These are phyloP conservation scores for Oryza punctata DNA, from an alignment of 176 grass and related monocot genomes.

Conservation along the genomic window DNA sequence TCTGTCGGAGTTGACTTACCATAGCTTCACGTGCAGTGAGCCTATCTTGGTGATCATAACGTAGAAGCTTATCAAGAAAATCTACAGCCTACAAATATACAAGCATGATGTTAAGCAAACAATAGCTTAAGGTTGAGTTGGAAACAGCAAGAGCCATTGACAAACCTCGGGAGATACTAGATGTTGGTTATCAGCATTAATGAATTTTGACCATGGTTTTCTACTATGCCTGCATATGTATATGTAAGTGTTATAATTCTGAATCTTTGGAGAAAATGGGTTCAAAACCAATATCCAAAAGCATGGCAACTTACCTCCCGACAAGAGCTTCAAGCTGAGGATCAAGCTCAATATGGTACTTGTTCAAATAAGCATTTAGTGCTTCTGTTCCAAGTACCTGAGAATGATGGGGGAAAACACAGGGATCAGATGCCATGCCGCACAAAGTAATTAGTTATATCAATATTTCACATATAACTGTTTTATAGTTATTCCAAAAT, in stretches of 20 bases:
- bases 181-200: constrained; percentile 91
- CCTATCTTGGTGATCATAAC: constrained; percentile 95
- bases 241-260: constrained; percentile 25
- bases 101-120: constrained; percentile 13
- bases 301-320: constrained; percentile 64
- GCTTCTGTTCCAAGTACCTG: constrained; percentile 93
- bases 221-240: constrained; percentile 68
- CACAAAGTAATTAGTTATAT: neutral
- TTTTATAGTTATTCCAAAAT: constrained; percentile 11
- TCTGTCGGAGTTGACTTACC: constrained; percentile 53
- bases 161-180: constrained; percentile 90
- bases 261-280: constrained; percentile 3
- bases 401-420: constrained; percentile 23
- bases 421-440: constrained; percentile 10
- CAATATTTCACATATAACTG: neutral
- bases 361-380: constrained; percentile 87
- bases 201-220: constrained; percentile 88
- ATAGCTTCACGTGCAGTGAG: constrained; percentile 94
- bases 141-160: constrained; percentile 1
- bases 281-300: constrained; percentile 1
- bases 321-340: constrained; percentile 95
- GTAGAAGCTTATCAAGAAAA: constrained; percentile 96
- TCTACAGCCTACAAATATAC: constrained; percentile 76
- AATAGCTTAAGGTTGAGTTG: constrained; percentile 1
- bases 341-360: constrained; percentile 89